A percentile compares a stretch with the other conserved stretches of the same genome.
Conservation (phyloP, 1,284 basidiomycete species). For the Melampsora larici-populina region DNA sequence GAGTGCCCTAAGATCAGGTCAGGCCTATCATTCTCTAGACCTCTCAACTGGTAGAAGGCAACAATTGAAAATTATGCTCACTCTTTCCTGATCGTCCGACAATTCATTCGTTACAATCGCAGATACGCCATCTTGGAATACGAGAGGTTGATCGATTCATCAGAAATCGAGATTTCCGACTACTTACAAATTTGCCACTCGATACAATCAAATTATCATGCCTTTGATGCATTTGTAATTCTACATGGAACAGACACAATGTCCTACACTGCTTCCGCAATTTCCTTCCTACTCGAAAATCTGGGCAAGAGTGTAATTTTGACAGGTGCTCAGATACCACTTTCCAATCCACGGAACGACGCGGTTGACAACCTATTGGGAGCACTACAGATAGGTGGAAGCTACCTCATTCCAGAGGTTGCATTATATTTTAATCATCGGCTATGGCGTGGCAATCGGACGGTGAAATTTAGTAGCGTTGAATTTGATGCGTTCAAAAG, state of each 20-base stretch:
- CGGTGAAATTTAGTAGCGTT: slow-evolving; percentile 73
- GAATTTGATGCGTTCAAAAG: slow-evolving; percentile 81
- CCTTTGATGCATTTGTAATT: slow-evolving; percentile 83
- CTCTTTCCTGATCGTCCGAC: no score
- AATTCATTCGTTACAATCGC: neutral
- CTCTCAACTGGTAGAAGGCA: neutral
- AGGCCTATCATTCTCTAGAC: neutral
- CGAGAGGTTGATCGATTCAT: slow-evolving; percentile 79
- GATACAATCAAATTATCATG: slow-evolving; percentile 78
- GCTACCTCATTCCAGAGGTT: slow-evolving; percentile 76
- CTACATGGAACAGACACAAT: slow-evolving; percentile 92
- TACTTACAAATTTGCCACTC: slow-evolving; percentile 85
- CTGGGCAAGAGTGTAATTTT: slow-evolving; percentile 76
- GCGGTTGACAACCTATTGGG: slow-evolving; percentile 84
- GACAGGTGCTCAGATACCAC: slow-evolving; percentile 86
- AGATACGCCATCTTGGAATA: slow-evolving; percentile 61
- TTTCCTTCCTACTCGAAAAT: slow-evolving; percentile 84
- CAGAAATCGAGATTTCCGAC: slow-evolving; percentile 76
- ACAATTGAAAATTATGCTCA: no score
- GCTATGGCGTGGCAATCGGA: slow-evolving; percentile 76
- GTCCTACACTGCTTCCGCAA: slow-evolving; percentile 79
- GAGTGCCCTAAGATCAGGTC: slow-evolving; percentile 37
- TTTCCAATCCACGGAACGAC: slow-evolving; percentile 82
- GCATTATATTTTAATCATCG: slow-evolving; percentile 84
- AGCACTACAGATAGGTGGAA: slow-evolving; percentile 78